Conservation (phyloP, 495 filamentous ascomycete species). For the Xylaria bambusicola region DNA sequence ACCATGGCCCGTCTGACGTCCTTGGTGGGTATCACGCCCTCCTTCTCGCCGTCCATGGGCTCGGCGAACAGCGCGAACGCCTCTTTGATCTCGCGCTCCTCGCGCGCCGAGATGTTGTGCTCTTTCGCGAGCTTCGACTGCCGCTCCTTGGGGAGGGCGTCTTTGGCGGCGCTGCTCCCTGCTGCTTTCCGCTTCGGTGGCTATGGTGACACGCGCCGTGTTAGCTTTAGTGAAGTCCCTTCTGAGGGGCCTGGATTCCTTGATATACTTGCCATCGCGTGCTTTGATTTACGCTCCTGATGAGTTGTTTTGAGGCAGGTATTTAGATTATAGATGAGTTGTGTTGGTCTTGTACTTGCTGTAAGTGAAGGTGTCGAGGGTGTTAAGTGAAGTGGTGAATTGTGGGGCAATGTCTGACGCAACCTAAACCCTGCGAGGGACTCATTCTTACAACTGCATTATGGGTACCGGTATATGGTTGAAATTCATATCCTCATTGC, state of each 20-base stretch:
- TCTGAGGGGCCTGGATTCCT: not conserved
- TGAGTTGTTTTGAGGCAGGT: too few species aligned
- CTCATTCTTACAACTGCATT: too few species aligned
- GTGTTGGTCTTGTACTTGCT: too few species aligned
- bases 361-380: not conserved
- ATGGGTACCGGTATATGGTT: too few species aligned
- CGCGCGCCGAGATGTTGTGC: slow-evolving; percentile 75
- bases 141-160: slow-evolving; percentile 31
- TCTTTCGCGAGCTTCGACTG: slow-evolving; percentile 87
- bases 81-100: slow-evolving; percentile 88
- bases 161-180: slow-evolving; percentile 17
- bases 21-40: slow-evolving; percentile 70
- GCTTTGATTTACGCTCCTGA: not conserved
- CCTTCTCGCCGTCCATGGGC: slow-evolving; percentile 65
- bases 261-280: slow-evolving; percentile 9
- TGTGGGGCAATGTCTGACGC: slow-evolving; percentile 11
- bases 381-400: not conserved
- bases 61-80: slow-evolving; percentile 82
- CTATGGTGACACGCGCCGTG: slow-evolving; percentile 29
- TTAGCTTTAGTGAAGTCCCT: not conserved
- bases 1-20: slow-evolving; percentile 84
- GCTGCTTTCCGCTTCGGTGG: slow-evolving; percentile 45
- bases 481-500: too few species aligned
- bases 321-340: too few species aligned
- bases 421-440: too few species aligned